These are phyloP conservation scores for Schrenkiella parvula DNA, from an alignment of 345 rosid species.

Conservation along the genomic window DNA sequence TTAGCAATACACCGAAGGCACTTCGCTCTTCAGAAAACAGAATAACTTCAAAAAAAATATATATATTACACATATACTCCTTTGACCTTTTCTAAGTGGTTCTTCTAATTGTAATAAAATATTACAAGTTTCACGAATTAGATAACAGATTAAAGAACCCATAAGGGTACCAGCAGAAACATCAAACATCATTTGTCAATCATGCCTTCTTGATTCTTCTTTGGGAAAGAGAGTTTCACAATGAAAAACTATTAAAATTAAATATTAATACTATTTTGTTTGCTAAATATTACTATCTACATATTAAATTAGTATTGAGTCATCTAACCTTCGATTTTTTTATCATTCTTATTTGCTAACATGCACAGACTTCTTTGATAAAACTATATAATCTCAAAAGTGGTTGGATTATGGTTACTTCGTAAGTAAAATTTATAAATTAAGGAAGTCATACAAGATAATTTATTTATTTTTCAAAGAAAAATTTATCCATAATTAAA, in stretches of 20 bases:
- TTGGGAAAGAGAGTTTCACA: neutral
- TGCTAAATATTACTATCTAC: neutral
- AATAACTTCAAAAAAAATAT: neutral
- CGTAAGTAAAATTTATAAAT: neutral
- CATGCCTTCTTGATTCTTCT: conserved; percentile 29
- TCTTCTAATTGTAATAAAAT: neutral
- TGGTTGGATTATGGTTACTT: neutral
- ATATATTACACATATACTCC: neutral
- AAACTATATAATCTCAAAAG: neutral
- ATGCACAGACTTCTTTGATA: neutral
- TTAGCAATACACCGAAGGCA: conserved; percentile 22
- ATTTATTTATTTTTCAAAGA: neutral
- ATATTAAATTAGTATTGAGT: conserved; percentile 3
- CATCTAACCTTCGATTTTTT: conserved; percentile 18
- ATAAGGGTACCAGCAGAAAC: neutral
- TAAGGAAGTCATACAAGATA: conserved; percentile 2
- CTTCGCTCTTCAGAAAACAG: conserved; percentile 10
- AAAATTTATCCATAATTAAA: neutral
- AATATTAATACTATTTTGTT: neutral
- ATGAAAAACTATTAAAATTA: neutral
- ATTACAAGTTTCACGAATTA: neutral
- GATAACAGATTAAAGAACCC: conserved; percentile 19
- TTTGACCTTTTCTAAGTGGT: conserved; percentile 18
- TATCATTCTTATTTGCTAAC: conserved; percentile 9
- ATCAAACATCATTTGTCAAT: conserved; percentile 32